These are phyloP conservation scores for Pleurotus eryngii DNA, from an alignment of 768 basidiomycete genomes.

Conservation along the genomic window DNA sequence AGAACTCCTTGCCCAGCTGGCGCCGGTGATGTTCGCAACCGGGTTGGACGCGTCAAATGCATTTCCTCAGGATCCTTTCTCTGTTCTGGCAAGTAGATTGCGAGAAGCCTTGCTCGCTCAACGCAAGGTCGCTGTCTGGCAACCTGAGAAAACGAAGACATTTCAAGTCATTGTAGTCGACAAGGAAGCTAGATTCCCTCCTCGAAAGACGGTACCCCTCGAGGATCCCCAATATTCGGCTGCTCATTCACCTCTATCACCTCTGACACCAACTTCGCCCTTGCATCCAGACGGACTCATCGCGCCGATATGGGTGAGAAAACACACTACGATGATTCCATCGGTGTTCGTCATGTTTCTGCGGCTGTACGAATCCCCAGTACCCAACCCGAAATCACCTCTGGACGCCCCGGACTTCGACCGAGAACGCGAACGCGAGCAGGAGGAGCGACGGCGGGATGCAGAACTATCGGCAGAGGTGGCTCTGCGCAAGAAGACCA, in stretches of 20 bases:
- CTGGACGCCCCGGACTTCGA: constrained; percentile 53
- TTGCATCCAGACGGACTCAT: constrained; percentile 94
- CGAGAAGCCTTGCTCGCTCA: constrained; percentile 67
- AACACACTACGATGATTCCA: constrained; percentile 89
- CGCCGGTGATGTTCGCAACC: constrained; percentile 93
- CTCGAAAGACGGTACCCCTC: constrained; percentile 67
- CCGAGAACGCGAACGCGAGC: constrained; percentile 52
- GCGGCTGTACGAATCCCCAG: constrained; percentile 70
- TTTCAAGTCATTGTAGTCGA: constrained; percentile 88
- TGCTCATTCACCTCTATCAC: constrained; percentile 90
- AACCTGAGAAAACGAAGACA: constrained; percentile 63
- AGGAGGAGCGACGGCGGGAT: constrained; percentile 73
- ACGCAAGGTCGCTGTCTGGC: constrained; percentile 65
- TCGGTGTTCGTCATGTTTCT: constrained; percentile 92
- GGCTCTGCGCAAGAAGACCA: constrained; percentile 70
- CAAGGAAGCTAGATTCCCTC: constrained; percentile 81
- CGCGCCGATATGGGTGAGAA: constrained; percentile 96
- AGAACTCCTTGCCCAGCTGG: constrained; percentile 85
- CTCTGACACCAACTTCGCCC: constrained; percentile 83
- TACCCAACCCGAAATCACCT: constrained; percentile 43
- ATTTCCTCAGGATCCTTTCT: constrained; percentile 55
- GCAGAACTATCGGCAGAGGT: constrained; percentile 78
- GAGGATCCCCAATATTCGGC: constrained; percentile 55
- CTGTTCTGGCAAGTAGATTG: constrained; percentile 53
- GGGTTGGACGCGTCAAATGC: constrained; percentile 55